Evolutionary conservation across 1,284 basidiomycete genomes (phyloP), one percentile per base, ranked within the genome.

Genomic region (Ustilago hordei): DNA sequence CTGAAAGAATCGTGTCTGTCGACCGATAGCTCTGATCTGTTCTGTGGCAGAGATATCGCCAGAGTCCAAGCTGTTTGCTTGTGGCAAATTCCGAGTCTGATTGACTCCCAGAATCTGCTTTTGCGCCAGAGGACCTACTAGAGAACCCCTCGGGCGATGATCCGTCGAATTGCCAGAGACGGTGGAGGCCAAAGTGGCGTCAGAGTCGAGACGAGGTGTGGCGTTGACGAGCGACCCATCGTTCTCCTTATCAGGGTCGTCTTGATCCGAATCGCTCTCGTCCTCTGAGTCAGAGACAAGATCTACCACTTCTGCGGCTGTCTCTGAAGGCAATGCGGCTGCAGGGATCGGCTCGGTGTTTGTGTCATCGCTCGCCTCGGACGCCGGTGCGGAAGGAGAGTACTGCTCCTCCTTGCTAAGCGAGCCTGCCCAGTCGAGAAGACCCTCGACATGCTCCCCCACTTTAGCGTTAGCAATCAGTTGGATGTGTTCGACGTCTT

Each of bases 181-280:
- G 31, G 55, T 23, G 6, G 65, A 8, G 19, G 58, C 19, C 28
- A 64, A 36, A 13, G 13, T 45, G 23, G 55, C 35, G 23, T 58
- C 38, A 4, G 70, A 64, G 28, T 58, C 50, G n/a, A 73, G 43
- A 5, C 50, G 65, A 13, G 65, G 70, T 8, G 65, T 64, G 13
- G 58, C 54, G 15, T 31, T 55, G 23, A 66, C 64, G n/a, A 68
- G 60, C 3, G 69, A 67, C 2, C 61, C 54, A 35, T 77, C 66
- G 17, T 77, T 77, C 19, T 77, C 75, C 55, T 77, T 77, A 55
- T 77, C 75, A 2, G 69, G 66, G 19, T 76, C 74, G 1, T 72
- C 60, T 8, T 55, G 38, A 13, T 17, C 34, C n/a, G 62, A 52
- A 17, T 47, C 28, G 38, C 48, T 57, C 13, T 69, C 66, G 8